These are phyloP conservation scores for Cyclotella sp. DNA, from an alignment of 108 stramenopile genomes.

Conservation along the genomic window DNA sequence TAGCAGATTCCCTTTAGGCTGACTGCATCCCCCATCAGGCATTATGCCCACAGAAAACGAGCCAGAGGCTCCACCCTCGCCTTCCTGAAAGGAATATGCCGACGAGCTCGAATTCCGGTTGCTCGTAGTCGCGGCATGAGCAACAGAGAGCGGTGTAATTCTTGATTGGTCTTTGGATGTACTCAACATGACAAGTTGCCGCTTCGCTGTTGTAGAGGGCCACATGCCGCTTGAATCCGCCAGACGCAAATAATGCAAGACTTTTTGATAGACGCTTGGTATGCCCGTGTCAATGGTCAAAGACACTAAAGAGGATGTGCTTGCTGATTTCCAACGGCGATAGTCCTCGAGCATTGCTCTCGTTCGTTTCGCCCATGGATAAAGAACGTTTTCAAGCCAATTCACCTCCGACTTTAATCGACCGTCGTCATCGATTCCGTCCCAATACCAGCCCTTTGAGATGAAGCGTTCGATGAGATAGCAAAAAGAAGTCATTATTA, in stretches of 20 bases:
- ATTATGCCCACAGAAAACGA: conserved; percentile 82
- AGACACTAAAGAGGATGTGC: conserved; percentile 23
- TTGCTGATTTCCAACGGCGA: conserved; percentile 63
- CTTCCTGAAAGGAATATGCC: conserved; percentile 72
- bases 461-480: background rate
- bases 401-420: conserved; percentile 53
- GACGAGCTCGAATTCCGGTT: conserved; percentile 57
- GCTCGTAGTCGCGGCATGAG: conserved; percentile 47
- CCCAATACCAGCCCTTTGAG: conserved; percentile 50
- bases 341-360: conserved; percentile 67
- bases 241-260: conserved; percentile 61
- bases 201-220: conserved; percentile 78
- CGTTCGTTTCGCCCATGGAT: conserved; percentile 75
- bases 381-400: conserved; percentile 65
- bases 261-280: conserved; percentile 63
- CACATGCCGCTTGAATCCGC: conserved; percentile 69
- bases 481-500: too few species aligned
- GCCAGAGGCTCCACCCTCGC: conserved; percentile 78
- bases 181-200: conserved; percentile 84
- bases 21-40: conserved; percentile 73
- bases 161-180: conserved; percentile 44
- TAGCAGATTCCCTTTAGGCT: conserved; percentile 78
- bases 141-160: conserved; percentile 53
- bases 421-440: conserved; percentile 60
- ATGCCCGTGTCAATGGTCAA: conserved; percentile 58